phyloP scores from a whole-genome alignment of 192 early-diverging fungal genomes.

The Piromyces sp. region DNA sequence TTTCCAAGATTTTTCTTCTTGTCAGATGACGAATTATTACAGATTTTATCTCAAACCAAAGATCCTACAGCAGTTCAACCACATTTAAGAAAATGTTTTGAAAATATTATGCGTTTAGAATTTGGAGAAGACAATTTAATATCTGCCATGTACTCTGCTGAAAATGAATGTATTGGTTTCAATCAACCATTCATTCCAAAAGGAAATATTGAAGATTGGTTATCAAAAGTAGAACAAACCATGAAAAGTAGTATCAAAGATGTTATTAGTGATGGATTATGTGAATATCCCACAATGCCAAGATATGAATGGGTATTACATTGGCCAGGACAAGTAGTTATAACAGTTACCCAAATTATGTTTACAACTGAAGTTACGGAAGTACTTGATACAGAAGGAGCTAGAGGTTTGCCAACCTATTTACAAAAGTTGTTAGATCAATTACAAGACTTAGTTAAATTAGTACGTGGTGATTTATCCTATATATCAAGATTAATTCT shows the following conservation, averaged over 20 bases:
- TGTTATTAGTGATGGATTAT: slow-evolving; percentile 29
- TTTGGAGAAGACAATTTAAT: slow-evolving; percentile 26
- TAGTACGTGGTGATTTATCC: slow-evolving; percentile 34
- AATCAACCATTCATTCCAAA: slow-evolving; percentile 37
- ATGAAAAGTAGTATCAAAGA: slow-evolving; percentile 37
- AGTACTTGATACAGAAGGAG: slow-evolving; percentile 20
- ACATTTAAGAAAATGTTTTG: slow-evolving; percentile 41
- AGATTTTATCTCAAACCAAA: slow-evolving; percentile 43
- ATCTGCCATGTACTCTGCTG: slow-evolving; percentile 32
- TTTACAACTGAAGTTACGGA: slow-evolving; percentile 42
- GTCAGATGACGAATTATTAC: slow-evolving; percentile 38
- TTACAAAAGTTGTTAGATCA: slow-evolving; percentile 19
- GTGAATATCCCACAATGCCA: slow-evolving; percentile 15
- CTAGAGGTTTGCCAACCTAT: slow-evolving; percentile 15
- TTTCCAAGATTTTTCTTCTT: slow-evolving; percentile 45
- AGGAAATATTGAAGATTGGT: slow-evolving; percentile 41
- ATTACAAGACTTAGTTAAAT: slow-evolving; percentile 29
- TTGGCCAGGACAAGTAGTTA: slow-evolving; percentile 36
- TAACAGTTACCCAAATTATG: slow-evolving; percentile 29
- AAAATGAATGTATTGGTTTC: slow-evolving; percentile 32
- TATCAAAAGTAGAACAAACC: slow-evolving; percentile 28
- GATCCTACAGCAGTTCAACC: slow-evolving; percentile 45
- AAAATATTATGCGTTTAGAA: slow-evolving; percentile 35
- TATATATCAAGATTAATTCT: slow-evolving; percentile 28
- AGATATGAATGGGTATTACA: slow-evolving; percentile 33